These are phyloP conservation scores for Fusarium secorum DNA, from an alignment of 2,329 filamentous ascomycete genomes.

Conservation along the genomic window DNA sequence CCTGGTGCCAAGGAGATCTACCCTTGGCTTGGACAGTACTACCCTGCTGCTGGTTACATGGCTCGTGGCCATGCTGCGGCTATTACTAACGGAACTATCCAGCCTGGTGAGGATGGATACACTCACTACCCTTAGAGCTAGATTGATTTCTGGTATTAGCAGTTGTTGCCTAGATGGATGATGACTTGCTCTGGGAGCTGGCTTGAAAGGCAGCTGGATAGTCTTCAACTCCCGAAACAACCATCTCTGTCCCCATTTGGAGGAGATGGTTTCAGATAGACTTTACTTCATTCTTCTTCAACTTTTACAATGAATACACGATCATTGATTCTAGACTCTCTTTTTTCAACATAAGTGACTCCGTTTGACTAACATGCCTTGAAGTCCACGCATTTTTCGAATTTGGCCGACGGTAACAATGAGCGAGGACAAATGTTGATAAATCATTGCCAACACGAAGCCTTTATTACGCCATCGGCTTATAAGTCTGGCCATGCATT, in stretches of 20 bases:
- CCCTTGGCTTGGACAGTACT: slow-evolving; percentile 70
- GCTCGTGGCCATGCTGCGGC: slow-evolving; percentile 69
- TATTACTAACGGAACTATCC: slow-evolving; percentile 65
- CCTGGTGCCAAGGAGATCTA: slow-evolving; percentile 64
- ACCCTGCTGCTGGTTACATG: slow-evolving; percentile 70
- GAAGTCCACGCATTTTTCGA: background rate
- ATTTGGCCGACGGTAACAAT: fast-evolving
- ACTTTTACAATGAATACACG: background rate
- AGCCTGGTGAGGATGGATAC: slow-evolving; percentile 58
- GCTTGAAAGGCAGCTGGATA: background rate
- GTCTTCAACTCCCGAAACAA: background rate
- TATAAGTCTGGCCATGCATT: fast-evolving
- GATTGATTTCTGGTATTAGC: fast-evolving
- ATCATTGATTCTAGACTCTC: too few relatives aligned
- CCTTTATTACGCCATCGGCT: fast-evolving
- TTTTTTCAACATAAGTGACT: fast-evolving
- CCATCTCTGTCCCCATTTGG: background rate
- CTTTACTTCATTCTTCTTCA: background rate
- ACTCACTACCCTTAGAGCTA: background rate
- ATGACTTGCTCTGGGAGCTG: background rate
- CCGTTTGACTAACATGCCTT: fast-evolving
- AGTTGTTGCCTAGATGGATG: background rate
- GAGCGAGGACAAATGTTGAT: fast-evolving
- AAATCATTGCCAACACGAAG: fast-evolving
- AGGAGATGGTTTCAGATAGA: background rate